These are phyloP conservation scores for Immersiella caudata DNA, from an alignment of 495 filamentous ascomycete species.

Conservation along the genomic window DNA sequence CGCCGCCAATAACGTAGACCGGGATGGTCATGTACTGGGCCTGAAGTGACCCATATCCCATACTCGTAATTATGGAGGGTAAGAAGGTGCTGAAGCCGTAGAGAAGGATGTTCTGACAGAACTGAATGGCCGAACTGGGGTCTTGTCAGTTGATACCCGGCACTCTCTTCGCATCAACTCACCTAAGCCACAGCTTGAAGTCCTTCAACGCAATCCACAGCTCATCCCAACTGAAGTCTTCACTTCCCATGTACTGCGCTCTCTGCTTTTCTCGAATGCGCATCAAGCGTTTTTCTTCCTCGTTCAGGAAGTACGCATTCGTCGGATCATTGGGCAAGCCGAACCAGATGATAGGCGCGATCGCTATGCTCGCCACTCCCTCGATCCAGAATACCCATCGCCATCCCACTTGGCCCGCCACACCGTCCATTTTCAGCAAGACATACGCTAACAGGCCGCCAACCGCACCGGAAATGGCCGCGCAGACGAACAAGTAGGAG, in stretches of 20 bases:
- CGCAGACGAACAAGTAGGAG: constrained; percentile 81
- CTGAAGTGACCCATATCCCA: constrained; percentile 55
- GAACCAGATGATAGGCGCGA: constrained; percentile 65
- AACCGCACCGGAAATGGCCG: constrained; percentile 76
- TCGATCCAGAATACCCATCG: constrained; percentile 79
- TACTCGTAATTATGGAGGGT: constrained; percentile 56
- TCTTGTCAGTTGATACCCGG: background rate
- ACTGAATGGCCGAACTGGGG: constrained; percentile 49
- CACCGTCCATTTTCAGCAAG: constrained; percentile 66
- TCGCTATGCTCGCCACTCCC: constrained; percentile 68
- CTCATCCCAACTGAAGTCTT: constrained; percentile 55
- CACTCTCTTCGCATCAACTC: background rate
- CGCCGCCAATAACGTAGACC: constrained; percentile 42
- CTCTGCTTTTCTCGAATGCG: constrained; percentile 40
- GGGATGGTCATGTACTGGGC: constrained; percentile 47
- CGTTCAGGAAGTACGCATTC: constrained; percentile 51
- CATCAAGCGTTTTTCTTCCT: constrained; percentile 57
- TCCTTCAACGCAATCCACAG: constrained; percentile 47
- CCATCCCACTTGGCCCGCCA: constrained; percentile 70
- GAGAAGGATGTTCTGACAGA: constrained; percentile 56
- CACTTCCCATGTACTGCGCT: constrained; percentile 51
- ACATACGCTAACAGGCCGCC: constrained; percentile 74
- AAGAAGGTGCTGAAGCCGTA: constrained; percentile 65
- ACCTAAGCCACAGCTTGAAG: constrained; percentile 37
- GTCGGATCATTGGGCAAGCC: constrained; percentile 56